phyloP scores from a whole-genome alignment of 768 basidiomycete genomes.

The Mycena chlorophos region DNA sequence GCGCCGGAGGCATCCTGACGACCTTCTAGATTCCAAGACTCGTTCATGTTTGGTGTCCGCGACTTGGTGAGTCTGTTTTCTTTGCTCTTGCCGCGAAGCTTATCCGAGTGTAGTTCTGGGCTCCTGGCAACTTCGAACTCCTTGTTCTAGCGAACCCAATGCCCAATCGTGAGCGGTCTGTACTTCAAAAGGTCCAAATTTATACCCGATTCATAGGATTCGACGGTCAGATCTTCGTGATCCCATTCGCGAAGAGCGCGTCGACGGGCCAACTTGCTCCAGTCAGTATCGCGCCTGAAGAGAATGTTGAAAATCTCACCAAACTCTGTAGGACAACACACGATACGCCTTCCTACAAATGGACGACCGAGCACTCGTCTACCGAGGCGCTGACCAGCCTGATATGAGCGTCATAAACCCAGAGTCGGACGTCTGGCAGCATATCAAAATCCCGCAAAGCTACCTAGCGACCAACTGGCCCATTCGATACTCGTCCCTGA shows the following conservation, averaged over 20 bases:
- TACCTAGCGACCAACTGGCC: conserved; percentile 94
- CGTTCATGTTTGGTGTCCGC: conserved; percentile 80
- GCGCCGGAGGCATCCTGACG: conserved; percentile 7
- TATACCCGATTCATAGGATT: conserved; percentile 39
- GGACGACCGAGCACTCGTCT: conserved; percentile 91
- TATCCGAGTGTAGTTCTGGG: conserved; percentile 77
- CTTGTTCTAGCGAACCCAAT: conserved; percentile 64
- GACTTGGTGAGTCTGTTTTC: conserved; percentile 54
- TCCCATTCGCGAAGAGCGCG: conserved; percentile 95
- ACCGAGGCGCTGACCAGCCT: conserved; percentile 95
- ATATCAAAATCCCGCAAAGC: conserved; percentile 89
- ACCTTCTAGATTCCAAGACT: conserved; percentile 65
- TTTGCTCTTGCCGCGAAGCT: conserved; percentile 7
- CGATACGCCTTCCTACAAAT: conserved; percentile 93
- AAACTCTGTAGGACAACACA: conserved; percentile 75
- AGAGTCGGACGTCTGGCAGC: conserved; percentile 97
- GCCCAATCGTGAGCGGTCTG: conserved; percentile 45
- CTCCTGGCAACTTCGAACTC: conserved; percentile 88
- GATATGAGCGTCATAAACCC: conserved; percentile 98
- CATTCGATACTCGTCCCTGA: conserved; percentile 87
- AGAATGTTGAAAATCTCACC: not conserved
- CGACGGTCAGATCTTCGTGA: conserved; percentile 74
- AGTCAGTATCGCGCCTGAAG: conserved; percentile 43
- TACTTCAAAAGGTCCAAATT: conserved; percentile 3
- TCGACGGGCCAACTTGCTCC: conserved; percentile 90